Evolutionary conservation across 2,329 filamentous ascomycete genomes (phyloP).

Genomic region (Hymenoscyphus occultus): DNA sequence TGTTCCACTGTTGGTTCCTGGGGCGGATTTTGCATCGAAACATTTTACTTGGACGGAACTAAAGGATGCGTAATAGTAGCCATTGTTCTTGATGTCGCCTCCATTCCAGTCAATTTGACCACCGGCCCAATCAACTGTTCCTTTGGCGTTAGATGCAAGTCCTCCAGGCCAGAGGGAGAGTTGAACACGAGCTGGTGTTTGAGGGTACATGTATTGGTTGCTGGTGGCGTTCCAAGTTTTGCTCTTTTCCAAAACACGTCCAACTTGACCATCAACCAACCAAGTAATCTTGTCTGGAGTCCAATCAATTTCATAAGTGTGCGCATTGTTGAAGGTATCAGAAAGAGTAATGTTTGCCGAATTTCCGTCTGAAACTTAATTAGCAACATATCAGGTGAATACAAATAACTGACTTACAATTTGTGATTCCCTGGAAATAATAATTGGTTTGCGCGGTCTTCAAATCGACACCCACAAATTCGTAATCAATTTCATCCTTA

Average conservation of each 20-base stretch:
- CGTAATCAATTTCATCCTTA: slow-evolving; percentile 98
- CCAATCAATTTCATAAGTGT: slow-evolving; percentile 94
- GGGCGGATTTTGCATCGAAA: slow-evolving; percentile 61
- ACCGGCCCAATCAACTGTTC: slow-evolving; percentile 89
- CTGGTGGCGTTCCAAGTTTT: slow-evolving; percentile 84
- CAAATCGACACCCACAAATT: slow-evolving; percentile 83
- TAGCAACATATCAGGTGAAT: slow-evolving; percentile 20
- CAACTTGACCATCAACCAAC: slow-evolving; percentile 77
- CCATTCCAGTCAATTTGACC: slow-evolving; percentile 84
- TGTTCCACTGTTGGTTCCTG: slow-evolving; percentile 66
- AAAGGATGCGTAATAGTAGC: slow-evolving; percentile 86
- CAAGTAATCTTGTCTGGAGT: slow-evolving; percentile 81
- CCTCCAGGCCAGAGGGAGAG: slow-evolving; percentile 96
- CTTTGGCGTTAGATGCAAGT: slow-evolving; percentile 70
- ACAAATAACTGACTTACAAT: slow-evolving; percentile 62
- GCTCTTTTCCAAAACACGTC: slow-evolving; percentile 69
- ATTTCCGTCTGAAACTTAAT: slow-evolving; percentile 62
- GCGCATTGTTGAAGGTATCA: slow-evolving; percentile 74
- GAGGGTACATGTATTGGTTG: slow-evolving; percentile 82
- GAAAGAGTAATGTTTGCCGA: slow-evolving; percentile 65
- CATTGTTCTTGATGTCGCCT: slow-evolving; percentile 73
- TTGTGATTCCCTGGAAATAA: slow-evolving; percentile 90
- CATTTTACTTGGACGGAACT: slow-evolving; percentile 78
- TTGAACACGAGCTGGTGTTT: slow-evolving; percentile 87
- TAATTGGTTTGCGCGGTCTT: slow-evolving; percentile 84